A percentile compares a stretch with the other conserved stretches of the same genome.
phyloP scores from a whole-genome alignment of 179 eudicot genomes.

The Beta lomatogona region DNA sequence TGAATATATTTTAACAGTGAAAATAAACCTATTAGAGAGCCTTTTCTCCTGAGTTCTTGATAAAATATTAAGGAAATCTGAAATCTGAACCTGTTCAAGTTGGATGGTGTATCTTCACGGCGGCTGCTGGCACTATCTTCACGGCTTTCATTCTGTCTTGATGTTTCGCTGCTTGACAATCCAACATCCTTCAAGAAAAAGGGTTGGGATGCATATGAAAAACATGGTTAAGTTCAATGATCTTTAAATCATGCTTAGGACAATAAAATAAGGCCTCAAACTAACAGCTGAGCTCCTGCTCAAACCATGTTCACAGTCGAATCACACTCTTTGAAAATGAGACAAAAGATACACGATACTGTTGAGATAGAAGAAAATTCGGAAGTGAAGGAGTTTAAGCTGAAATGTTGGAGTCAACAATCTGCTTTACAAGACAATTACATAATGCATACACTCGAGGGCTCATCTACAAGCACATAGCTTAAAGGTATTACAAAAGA shows the following conservation, averaged over 20 bases:
- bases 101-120: slow-evolving; percentile 65
- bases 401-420: not conserved
- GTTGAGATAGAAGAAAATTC: not conserved
- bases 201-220: not conserved
- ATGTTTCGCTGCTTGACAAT: slow-evolving; percentile 48
- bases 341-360: not conserved
- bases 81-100: slow-evolving; percentile 50
- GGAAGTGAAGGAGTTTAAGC: slow-evolving; percentile 1
- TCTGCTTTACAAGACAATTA: not conserved
- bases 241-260: not conserved
- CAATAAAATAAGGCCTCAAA: not conserved
- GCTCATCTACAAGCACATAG: not conserved
- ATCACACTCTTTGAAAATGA: not conserved
- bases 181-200: slow-evolving; percentile 57
- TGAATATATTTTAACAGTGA: not conserved
- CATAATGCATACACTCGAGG: not conserved
- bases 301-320: not conserved
- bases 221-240: not conserved
- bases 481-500: not conserved
- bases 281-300: not conserved
- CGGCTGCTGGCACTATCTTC: slow-evolving; percentile 61
- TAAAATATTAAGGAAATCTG: not conserved
- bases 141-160: slow-evolving; percentile 58
- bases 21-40: not conserved
- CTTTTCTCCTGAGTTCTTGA: not conserved